Evolutionary conservation across 2,329 filamentous ascomycete species (phyloP).

Genomic region (Neophaeococcomyces mojaviensis): DNA sequence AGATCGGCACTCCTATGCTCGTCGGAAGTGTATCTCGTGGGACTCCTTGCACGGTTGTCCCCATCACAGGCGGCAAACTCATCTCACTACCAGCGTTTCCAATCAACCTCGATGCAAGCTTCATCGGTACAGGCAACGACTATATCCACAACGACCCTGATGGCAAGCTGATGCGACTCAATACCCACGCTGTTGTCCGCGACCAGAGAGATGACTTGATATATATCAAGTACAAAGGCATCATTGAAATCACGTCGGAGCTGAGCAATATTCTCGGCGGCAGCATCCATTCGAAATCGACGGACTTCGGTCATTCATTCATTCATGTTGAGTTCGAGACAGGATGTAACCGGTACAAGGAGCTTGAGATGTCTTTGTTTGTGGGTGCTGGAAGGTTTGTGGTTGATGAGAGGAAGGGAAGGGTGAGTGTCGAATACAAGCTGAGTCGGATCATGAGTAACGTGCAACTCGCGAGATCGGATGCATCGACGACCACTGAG

Average conservation of each 20-base stretch:
- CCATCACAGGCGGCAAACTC: constrained; percentile 32
- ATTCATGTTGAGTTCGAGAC: constrained; percentile 35
- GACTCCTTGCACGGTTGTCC: constrained; percentile 31
- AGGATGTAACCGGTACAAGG: constrained; percentile 35
- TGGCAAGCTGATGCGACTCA: constrained; percentile 32
- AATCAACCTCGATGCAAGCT: constrained; percentile 31
- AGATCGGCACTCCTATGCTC: constrained; percentile 2
- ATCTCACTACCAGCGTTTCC: constrained; percentile 30
- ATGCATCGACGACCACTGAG: too few species aligned
- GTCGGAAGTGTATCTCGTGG: constrained; percentile 29
- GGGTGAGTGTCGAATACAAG: constrained; percentile 33
- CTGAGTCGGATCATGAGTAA: constrained; percentile 30
- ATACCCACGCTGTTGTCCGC: constrained; percentile 32
- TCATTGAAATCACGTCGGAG: constrained; percentile 30
- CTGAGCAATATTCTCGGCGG: constrained; percentile 29
- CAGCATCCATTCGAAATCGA: constrained; percentile 27
- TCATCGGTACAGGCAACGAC: constrained; percentile 34
- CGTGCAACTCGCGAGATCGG: background rate
- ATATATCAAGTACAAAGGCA: constrained; percentile 36
- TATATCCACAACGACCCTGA: constrained; percentile 37
- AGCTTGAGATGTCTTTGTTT: constrained; percentile 34
- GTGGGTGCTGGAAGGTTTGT: constrained; percentile 35
- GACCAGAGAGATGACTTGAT: constrained; percentile 24
- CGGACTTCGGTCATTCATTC: constrained; percentile 32
- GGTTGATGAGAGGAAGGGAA: constrained; percentile 14